phyloP scores from a whole-genome alignment of 2,329 filamentous ascomycete species.

The Incumbomyces delicatus region DNA sequence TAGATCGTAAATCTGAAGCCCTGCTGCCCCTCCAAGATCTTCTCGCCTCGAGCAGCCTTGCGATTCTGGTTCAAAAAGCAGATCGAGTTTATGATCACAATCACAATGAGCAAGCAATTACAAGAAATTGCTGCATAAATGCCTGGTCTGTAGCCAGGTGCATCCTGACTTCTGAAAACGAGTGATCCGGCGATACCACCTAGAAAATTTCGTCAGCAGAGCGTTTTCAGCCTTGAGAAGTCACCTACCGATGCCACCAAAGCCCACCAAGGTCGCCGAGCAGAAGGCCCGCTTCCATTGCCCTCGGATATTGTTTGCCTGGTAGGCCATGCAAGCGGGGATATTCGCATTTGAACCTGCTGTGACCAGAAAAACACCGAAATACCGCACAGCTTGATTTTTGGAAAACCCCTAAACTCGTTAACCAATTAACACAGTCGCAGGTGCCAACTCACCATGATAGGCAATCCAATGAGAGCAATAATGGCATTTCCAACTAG shows the following conservation, averaged over 20 bases:
- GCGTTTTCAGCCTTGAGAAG: not conserved
- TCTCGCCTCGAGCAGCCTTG: conserved; percentile 37
- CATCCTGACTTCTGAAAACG: conserved; percentile 49
- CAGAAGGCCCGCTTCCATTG: conserved; percentile 81
- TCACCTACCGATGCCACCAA: conserved; percentile 60
- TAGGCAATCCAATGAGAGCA: conserved; percentile 55
- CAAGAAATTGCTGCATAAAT: conserved; percentile 28
- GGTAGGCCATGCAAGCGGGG: conserved; percentile 64
- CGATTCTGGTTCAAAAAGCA: conserved; percentile 47
- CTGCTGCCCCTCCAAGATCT: conserved; percentile 39
- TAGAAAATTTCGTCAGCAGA: not conserved
- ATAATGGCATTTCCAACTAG: conserved; percentile 57
- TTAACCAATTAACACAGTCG: not conserved
- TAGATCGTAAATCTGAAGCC: conserved; percentile 28
- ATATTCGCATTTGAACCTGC: conserved; percentile 68
- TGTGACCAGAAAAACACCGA: conserved; percentile 62
- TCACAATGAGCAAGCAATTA: conserved; percentile 47
- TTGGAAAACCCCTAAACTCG: conserved; percentile 24
- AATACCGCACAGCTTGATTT: conserved; percentile 51
- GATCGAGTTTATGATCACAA: conserved; percentile 43
- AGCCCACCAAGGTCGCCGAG: conserved; percentile 64
- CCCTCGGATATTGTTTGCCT: conserved; percentile 77
- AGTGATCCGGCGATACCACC: conserved; percentile 66
- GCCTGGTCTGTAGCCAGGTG: conserved; percentile 27
- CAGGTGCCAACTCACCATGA: not conserved